Base-by-base conservation (phyloP, 805 yeast genomes). In the Yamadazyma akitaensis region DNA sequence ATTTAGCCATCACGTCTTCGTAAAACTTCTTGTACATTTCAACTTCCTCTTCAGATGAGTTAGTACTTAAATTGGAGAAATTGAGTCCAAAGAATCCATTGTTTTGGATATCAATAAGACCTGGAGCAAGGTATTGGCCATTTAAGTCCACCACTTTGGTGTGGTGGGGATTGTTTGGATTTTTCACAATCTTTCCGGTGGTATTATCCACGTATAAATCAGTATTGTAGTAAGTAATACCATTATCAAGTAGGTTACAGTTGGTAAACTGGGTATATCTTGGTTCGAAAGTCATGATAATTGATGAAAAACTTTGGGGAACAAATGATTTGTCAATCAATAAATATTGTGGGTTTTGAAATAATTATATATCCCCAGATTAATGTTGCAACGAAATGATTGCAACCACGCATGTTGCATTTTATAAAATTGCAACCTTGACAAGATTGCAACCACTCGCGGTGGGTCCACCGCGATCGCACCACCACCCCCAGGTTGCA, bases 61-160 rank as follows among this genome's bases (percentile, higher is more conserved):
- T 47, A 7, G 56, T 53, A 47, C 64, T 64, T 38, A 68, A 57
- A 38, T 64, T 61, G 12, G 80, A 72, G 58, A 73, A 80, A 50
- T 79, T 81, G 51, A 79, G 64, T 2, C 84, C 84, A 50, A 70
- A 79, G 46, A 80, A 70, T 10, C 84, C 84, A 51, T 80, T 80
- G 49, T 78, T 76, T 58, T 80, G 84, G 51, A 76, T 70, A 56
- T 80, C 84, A 11, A 80, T 61, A 56, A 72, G 77, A 1, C 84
- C 84, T 0, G 84, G 83, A 0, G 81, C 72, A 30, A 80, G 51
- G 26, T 76, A 65, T 16, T 60, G 54, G 4, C 80, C 82, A n/a
- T 70, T 51, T 41, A 80, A 60, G 51, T 80, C 81, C 12, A 79
- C 57, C 2, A 59, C 59, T 37, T 59, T 60, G 10, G 51, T 49